A percentile compares a stretch with the other conserved stretches of the same genome.
phyloP scores from a whole-genome alignment of 2,329 filamentous ascomycete species.

The Fusarium pseudograminearum region DNA sequence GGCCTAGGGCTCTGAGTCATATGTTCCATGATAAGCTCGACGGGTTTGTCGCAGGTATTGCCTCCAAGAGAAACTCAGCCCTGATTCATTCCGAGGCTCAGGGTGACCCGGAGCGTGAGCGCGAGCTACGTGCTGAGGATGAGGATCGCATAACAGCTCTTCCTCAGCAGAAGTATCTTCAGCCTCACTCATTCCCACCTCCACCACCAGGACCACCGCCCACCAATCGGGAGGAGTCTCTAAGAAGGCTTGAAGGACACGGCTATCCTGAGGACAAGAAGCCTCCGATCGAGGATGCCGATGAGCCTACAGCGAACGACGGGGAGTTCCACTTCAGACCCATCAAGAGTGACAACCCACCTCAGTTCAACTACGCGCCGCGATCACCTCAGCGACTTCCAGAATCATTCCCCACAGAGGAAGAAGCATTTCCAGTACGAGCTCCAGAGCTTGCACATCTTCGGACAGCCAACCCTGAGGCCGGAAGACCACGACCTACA shows the following conservation, averaged over 20 bases:
- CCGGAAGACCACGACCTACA: constrained; percentile 58
- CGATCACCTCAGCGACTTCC: constrained; percentile 55
- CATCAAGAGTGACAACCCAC: constrained; percentile 61
- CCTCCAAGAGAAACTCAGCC: constrained; percentile 86
- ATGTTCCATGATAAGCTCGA: constrained; percentile 88
- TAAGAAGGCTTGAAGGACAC: constrained; percentile 63
- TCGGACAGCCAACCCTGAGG: constrained; percentile 57
- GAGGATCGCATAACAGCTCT: constrained; percentile 87
- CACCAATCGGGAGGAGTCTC: constrained; percentile 58
- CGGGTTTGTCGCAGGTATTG: constrained; percentile 87
- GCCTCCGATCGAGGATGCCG: constrained; percentile 41
- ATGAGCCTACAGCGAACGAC: constrained; percentile 44
- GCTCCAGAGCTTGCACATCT: constrained; percentile 70
- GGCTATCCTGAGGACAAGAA: constrained; percentile 60
- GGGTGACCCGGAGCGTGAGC: constrained; percentile 82
- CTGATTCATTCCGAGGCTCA: constrained; percentile 84
- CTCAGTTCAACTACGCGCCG: constrained; percentile 71
- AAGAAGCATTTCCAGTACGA: constrained; percentile 50
- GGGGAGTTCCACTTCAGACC: constrained; percentile 70
- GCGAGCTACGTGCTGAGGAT: constrained; percentile 82
- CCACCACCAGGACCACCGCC: constrained; percentile 50
- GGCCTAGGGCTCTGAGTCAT: constrained; percentile 74
- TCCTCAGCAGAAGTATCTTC: constrained; percentile 74
- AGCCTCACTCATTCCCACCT: constrained; percentile 59
- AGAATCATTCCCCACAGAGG: constrained; percentile 37